Evolutionary conservation across 768 basidiomycete species (phyloP).

Genomic region (Megacollybia marginata): DNA sequence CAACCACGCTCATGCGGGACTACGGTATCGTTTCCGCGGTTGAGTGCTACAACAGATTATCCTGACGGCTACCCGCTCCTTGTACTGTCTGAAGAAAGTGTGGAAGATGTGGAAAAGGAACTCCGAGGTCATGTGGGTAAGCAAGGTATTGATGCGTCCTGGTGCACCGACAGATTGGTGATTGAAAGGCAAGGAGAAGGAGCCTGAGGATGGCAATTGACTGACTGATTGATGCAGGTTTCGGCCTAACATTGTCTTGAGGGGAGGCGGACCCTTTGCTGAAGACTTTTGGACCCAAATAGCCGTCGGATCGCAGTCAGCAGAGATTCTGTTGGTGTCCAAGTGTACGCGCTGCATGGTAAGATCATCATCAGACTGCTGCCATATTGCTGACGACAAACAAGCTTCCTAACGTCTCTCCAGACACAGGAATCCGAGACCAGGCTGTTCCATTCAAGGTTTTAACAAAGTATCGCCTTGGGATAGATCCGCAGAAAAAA

Average conservation of each 20-base stretch:
- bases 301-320: conserved; percentile 36
- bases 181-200: conserved; percentile 48
- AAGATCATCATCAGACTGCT: conserved; percentile 16
- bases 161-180: conserved; percentile 41
- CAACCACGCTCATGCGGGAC: conserved; percentile 40
- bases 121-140: conserved; percentile 37
- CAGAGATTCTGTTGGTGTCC: conserved; percentile 51
- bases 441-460: conserved; percentile 71
- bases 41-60: conserved; percentile 48
- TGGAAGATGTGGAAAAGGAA: conserved; percentile 41
- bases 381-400: conserved; percentile 1
- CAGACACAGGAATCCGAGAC: conserved; percentile 57
- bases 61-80: conserved; percentile 72
- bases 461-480: conserved; percentile 63
- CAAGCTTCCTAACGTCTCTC: conserved; percentile 69
- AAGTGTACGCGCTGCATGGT: conserved; percentile 71
- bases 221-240: conserved; percentile 37
- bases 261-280: conserved; percentile 60
- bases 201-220: conserved; percentile 1
- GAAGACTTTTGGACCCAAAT: conserved; percentile 69
- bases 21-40: conserved; percentile 47
- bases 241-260: conserved; percentile 68
- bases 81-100: conserved; percentile 61
- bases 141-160: conserved; percentile 42
- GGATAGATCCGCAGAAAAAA: conserved; percentile 41